These are phyloP conservation scores for Pichia sp. DNA, from an alignment of 1,139 yeast species.

Conservation along the genomic window DNA sequence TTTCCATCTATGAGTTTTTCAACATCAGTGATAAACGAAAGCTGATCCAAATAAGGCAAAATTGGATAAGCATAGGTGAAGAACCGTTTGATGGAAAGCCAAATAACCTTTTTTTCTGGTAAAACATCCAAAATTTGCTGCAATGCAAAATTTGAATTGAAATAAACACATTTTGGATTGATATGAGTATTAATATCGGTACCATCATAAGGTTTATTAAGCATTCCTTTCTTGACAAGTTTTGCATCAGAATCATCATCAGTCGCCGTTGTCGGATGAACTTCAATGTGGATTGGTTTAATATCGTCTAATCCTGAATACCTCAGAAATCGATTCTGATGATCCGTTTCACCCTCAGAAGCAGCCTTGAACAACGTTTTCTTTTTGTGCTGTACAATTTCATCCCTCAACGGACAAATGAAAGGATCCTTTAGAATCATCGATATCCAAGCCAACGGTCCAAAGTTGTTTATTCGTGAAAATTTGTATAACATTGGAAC, in stretches of 20 bases:
- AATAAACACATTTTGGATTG: neutral
- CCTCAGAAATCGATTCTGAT: slow-evolving; percentile 32
- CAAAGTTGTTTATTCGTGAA: slow-evolving; percentile 41
- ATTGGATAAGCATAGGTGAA: slow-evolving; percentile 44
- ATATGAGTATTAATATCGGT: neutral
- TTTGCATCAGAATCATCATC: neutral
- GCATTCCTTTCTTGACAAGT: neutral
- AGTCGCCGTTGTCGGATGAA: neutral
- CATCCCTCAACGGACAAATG: slow-evolving; percentile 34
- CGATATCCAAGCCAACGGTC: slow-evolving; percentile 49
- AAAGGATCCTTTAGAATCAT: slow-evolving; percentile 46
- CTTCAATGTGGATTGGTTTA: slow-evolving; percentile 19
- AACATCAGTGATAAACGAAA: slow-evolving; percentile 31
- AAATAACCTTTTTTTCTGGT: slow-evolving; percentile 42
- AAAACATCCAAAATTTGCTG: slow-evolving; percentile 39
- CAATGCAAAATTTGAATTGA: slow-evolving; percentile 16
- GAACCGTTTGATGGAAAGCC: slow-evolving; percentile 45
- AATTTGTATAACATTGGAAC: slow-evolving; percentile 39
- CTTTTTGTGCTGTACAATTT: slow-evolving; percentile 31
- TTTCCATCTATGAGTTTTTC: slow-evolving; percentile 30
- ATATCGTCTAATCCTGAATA: slow-evolving; percentile 35
- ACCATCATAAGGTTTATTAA: neutral
- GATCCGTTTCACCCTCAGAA: slow-evolving; percentile 26
- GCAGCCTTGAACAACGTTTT: slow-evolving; percentile 17
- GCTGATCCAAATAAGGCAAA: slow-evolving; percentile 47